Evolutionary conservation across 257 asterid species (phyloP).

Genomic region (Rauvolfia tetraphylla): DNA sequence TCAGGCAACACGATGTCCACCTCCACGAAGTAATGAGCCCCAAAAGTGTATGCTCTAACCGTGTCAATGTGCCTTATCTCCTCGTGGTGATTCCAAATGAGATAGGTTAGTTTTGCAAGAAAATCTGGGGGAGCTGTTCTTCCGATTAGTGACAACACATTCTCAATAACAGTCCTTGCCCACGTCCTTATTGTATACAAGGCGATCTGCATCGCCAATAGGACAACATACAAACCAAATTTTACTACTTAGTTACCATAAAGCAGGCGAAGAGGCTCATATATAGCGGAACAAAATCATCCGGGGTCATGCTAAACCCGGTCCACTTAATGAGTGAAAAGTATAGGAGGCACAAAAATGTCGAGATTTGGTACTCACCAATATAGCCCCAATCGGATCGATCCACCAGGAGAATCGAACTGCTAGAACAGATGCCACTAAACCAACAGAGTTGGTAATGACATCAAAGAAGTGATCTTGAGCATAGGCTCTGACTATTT

Average conservation of each 20-base stretch:
- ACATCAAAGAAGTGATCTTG: conserved; percentile 93
- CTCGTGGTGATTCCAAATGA: conserved; percentile 79
- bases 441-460: conserved; percentile 77
- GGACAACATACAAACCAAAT: background rate
- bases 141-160: conserved; percentile 76
- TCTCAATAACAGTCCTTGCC: conserved; percentile 83
- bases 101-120: conserved; percentile 68
- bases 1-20: conserved; percentile 79
- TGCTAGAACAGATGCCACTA: conserved; percentile 72
- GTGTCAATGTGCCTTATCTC: conserved; percentile 82
- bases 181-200: conserved; percentile 80
- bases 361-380: conserved; percentile 41
- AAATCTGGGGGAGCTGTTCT: conserved; percentile 96
- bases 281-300: background rate
- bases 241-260: background rate
- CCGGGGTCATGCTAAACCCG: too few species aligned
- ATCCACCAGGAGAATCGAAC: conserved; percentile 84
- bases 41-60: conserved; percentile 82
- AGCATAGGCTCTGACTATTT: conserved; percentile 79
- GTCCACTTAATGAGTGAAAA: background rate
- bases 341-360: background rate
- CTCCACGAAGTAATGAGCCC: conserved; percentile 90
- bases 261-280: background rate
- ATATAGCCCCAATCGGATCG: conserved; percentile 84
- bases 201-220: conserved; percentile 52